Evolutionary conservation across 2,329 filamentous ascomycete species (phyloP), one percentile per base, ranked within the genome.

Genomic region (Hypoxylon sp.): DNA sequence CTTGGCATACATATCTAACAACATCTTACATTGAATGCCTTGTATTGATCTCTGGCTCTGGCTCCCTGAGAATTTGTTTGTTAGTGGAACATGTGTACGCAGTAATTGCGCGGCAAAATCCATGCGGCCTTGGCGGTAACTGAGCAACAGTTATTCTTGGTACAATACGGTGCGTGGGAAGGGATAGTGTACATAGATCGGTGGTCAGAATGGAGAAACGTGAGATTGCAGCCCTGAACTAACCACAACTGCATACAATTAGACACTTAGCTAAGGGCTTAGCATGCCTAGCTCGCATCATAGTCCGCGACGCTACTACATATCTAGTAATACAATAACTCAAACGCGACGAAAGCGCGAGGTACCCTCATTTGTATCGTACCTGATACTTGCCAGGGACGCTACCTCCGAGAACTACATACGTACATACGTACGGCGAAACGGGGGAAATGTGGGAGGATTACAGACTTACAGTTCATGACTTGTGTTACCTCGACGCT

Each of bases 51-150:
- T 26, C 48, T 51, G 55, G 58, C 59, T 66, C 42, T 61, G 54
- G 26, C 20, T 55, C 45, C 30, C 56, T 56, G 50, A 30, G 40
- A 54, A 61, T 60, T 46, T 51, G 57, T 40, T 40, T 38, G 42
- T 20, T 24, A 56, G 66, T 67, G 62, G 64, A 33, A 69, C 64
- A 53, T 65, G 53, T 69, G 58, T 60, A 44, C 61, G 40, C 56
- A 57, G 66, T 61, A 66, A 67, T 69, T 69, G 63, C 63, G 66
- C 66, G 66, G 66, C 66, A 69, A 69, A 69, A 69, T 69, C 66
- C 66, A 69, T 64, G 64, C 50, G 48, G 58, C 46, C 66, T 67
- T 67, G 67, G 67, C 67, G 64, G 46, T 53, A 40, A 49, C 26
- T 49, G 26, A 32, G 33, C 26, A 38, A 40, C 44, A 20, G 16